A percentile compares a stretch with the other conserved stretches of the same genome.
phyloP scores from a whole-genome alignment of 371 early-diverging fungal species.

The Mortierella sp. region DNA sequence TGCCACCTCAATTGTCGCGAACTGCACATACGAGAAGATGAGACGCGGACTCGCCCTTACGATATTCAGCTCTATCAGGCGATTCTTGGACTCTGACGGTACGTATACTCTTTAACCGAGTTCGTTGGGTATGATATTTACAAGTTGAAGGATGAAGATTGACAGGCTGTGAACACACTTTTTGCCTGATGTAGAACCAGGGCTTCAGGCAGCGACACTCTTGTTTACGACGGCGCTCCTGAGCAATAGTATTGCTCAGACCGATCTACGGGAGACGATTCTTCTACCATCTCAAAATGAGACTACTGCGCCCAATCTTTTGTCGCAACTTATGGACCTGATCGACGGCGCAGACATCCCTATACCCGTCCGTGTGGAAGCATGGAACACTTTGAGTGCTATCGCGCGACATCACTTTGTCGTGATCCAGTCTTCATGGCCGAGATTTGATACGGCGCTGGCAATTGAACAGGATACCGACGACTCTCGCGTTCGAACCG shows the following conservation, averaged over 20 bases:
- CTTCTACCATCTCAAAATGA: background rate
- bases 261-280: constrained; percentile 25
- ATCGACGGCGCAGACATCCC: constrained; percentile 5
- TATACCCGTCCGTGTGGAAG: constrained; percentile 26
- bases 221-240: constrained; percentile 25
- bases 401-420: constrained; percentile 35
- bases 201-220: constrained; percentile 25
- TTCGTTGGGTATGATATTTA: background rate
- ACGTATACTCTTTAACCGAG: background rate
- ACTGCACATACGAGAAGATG: constrained; percentile 50
- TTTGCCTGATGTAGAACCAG: constrained; percentile 22
- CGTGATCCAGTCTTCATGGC: constrained; percentile 17
- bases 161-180: background rate
- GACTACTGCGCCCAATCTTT: background rate
- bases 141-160: background rate
- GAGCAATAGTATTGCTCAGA: constrained; percentile 30
- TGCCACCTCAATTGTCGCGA: constrained; percentile 31
- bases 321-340: constrained; percentile 24
- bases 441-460: constrained; percentile 27
- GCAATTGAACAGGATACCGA: constrained; percentile 1
- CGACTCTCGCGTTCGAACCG: constrained; percentile 35
- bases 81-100: constrained; percentile 34
- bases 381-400: constrained; percentile 39
- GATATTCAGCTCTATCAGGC: constrained; percentile 26
- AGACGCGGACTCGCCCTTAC: constrained; percentile 21